Base-by-base conservation (phyloP, 352 stramenopile genomes). In the Globisporangium spiculum region DNA sequence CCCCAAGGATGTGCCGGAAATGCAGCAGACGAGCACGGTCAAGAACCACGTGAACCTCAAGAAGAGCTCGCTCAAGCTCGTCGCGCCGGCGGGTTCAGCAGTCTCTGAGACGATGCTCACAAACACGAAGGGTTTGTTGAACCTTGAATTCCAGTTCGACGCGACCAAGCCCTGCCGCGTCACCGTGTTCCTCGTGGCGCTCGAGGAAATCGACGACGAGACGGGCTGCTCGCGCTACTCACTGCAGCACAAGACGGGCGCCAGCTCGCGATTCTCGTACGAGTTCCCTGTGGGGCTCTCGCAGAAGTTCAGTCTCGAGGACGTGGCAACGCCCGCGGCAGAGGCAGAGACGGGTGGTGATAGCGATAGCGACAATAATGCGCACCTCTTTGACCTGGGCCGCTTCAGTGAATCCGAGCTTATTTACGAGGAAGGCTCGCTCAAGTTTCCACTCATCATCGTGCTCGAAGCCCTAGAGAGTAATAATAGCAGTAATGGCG, bases 11-110 rank as follows among this genome's bases (percentile, higher is more conserved):
- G 65, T 92, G 55, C 88, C 88, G 7, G 86, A 93, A 74, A 85
- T 93, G 72, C 88, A 96, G 72, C 86, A 93, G 65, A 94, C 88
- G 26, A 88, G 76, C 57, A 91, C 86, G 0, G 81, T 96, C 2
- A 91, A 88, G 72, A 96, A 91, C 69, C 79, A 93, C 70, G 86
- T 94, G 64, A 96, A 93, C 68, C 74, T 96, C 4, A 92, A 93
- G 73, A 96, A 96, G 70, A 61, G 70, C 27, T 89, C 78, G 71
- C 75, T 96, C 60, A 89, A 86, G 58, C 70, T 95, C 53, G 58
- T 75, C 36, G 70, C 69, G 14, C 22, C 50, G 9, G 7, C n/a
- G n/a, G 38, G 12, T 16, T 55, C 48, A 8, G 20, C n/a, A 36
- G 30, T 10, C 16, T 20, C 24, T 14, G 60, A 67, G 57, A 72